Evolutionary conservation across 257 asterid species (phyloP).

Genomic region (Apocynum venetum): DNA sequence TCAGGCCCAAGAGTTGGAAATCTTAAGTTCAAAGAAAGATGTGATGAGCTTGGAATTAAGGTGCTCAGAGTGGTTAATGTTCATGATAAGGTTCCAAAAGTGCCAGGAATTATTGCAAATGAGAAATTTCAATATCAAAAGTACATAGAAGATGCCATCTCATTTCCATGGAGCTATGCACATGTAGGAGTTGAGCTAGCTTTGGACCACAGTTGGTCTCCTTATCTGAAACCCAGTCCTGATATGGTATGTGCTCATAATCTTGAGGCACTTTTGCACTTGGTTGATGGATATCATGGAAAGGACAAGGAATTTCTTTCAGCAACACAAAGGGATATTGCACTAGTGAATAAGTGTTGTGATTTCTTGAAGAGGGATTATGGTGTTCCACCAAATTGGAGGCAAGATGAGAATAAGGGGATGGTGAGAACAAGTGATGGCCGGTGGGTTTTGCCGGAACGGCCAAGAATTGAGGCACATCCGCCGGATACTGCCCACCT

Average conservation of each 20-base stretch:
- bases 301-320: constrained; percentile 26
- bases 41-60: constrained; percentile 56
- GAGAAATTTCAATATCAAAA: constrained; percentile 62
- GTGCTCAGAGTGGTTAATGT: constrained; percentile 50
- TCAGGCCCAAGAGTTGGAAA: constrained; percentile 72
- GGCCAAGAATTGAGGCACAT: constrained; percentile 60
- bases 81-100: constrained; percentile 62
- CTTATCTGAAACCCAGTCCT: constrained; percentile 34
- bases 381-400: constrained; percentile 63
- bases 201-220: constrained; percentile 52
- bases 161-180: constrained; percentile 79
- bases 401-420: constrained; percentile 86
- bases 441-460: constrained; percentile 66
- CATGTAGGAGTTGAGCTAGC: constrained; percentile 70
- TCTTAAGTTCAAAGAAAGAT: constrained; percentile 59
- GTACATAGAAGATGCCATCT: constrained; percentile 41
- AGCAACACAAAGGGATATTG: constrained; percentile 48
- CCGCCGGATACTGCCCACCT: constrained; percentile 80
- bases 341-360: constrained; percentile 61
- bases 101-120: constrained; percentile 65
- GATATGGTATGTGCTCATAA: constrained; percentile 54
- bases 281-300: constrained; percentile 66
- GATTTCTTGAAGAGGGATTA: constrained; percentile 49
- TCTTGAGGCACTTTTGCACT: constrained; percentile 64
- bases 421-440: constrained; percentile 54